phyloP scores from a whole-genome alignment of 169 alveolate genomes.

The Plasmodium berghei region DNA sequence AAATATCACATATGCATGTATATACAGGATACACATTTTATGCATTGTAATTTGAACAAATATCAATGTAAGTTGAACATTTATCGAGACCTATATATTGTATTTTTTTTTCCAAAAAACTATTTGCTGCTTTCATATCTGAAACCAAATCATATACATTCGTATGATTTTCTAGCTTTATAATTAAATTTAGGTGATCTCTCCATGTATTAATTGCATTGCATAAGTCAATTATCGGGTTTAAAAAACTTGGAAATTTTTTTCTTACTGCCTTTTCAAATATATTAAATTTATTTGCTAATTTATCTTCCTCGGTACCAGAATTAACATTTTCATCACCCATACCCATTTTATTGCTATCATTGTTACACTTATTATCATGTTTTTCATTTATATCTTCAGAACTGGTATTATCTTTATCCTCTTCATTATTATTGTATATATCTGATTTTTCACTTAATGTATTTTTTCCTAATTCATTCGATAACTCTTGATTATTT shows the following conservation, averaged over 20 bases:
- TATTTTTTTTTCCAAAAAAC: conserved; percentile 69
- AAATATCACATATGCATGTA: background rate
- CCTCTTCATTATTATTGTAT: background rate
- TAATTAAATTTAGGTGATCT: conserved; percentile 56
- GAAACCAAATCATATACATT: conserved; percentile 74
- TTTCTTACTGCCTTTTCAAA: conserved; percentile 69
- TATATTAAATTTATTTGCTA: conserved; percentile 43
- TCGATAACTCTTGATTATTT: too few relatives aligned
- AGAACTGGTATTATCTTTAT: background rate
- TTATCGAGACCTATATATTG: conserved; percentile 72
- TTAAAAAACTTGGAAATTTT: conserved; percentile 64
- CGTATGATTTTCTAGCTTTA: conserved; percentile 66
- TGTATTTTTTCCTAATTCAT: too few relatives aligned
- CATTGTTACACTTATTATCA: conserved; percentile 3
- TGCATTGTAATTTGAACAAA: conserved; percentile 37
- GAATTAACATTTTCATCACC: background rate
- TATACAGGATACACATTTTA: background rate
- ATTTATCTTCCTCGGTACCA: background rate
- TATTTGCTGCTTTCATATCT: conserved; percentile 69
- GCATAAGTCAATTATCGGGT: conserved; percentile 68
- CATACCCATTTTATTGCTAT: background rate
- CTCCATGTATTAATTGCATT: conserved; percentile 75
- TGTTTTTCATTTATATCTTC: background rate
- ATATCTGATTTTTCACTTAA: background rate
- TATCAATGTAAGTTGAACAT: conserved; percentile 42